Evolutionary conservation across 164 flowering plant genomes (phyloP).

Genomic region (Tinospora cordifolia): DNA sequence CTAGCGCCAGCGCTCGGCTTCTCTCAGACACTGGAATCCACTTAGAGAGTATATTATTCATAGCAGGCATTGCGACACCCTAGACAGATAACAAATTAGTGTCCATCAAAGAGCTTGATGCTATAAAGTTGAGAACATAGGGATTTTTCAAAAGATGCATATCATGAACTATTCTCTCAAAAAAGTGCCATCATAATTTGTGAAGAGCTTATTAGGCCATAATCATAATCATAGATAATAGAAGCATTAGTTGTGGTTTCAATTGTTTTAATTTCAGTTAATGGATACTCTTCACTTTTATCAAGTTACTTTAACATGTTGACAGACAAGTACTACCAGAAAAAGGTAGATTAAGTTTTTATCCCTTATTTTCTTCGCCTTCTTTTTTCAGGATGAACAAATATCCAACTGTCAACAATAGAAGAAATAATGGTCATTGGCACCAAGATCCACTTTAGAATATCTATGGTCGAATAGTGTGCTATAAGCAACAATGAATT

Average conservation of each 20-base stretch:
- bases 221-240: not conserved
- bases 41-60: constrained; percentile 89
- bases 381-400: too few relatives aligned
- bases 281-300: not conserved
- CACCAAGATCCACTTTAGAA: too few relatives aligned
- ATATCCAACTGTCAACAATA: too few relatives aligned
- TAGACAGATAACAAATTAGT: constrained; percentile 26
- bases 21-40: constrained; percentile 99
- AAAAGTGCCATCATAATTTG: too few relatives aligned
- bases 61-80: constrained; percentile 99
- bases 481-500: too few relatives aligned
- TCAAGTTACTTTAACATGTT: not conserved
- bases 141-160: too few relatives aligned
- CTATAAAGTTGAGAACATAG: too few relatives aligned
- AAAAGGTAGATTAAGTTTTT: too few relatives aligned
- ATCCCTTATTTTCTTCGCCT: too few relatives aligned
- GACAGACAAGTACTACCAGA: not conserved
- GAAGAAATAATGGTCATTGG: too few relatives aligned
- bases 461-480: too few relatives aligned
- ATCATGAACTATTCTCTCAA: too few relatives aligned
- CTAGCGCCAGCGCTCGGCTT: constrained; percentile 96
- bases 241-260: not conserved
- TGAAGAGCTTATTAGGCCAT: not conserved
- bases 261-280: not conserved
- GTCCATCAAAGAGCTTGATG: constrained; percentile 3